Evolutionary conservation across 78 protist genomes (phyloP).

Genomic region (Paulinella micropora): DNA sequence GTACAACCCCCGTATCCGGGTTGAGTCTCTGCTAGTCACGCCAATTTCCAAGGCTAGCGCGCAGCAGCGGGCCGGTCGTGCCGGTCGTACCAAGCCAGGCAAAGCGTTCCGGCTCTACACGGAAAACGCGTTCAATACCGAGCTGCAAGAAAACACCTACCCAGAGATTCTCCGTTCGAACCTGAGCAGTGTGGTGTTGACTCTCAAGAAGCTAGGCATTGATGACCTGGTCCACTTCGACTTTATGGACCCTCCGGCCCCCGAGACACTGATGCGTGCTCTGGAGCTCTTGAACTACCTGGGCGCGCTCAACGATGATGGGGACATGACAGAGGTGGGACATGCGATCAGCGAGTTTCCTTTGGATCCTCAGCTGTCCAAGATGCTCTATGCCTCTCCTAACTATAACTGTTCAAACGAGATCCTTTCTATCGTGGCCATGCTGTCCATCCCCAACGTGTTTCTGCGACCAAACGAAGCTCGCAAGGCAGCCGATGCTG

Average conservation of each 20-base stretch:
- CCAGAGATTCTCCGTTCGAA: constrained; percentile 92
- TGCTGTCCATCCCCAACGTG: constrained; percentile 58
- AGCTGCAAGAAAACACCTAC: constrained; percentile 69
- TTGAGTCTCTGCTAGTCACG: constrained; percentile 84
- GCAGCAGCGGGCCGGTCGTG: constrained; percentile 98
- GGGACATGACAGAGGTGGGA: constrained; percentile 64
- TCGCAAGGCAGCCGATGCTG: constrained; percentile 57
- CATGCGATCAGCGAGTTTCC: constrained; percentile 86
- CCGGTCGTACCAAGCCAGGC: constrained; percentile 97
- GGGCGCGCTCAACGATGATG: constrained; percentile 92
- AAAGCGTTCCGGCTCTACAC: constrained; percentile 65
- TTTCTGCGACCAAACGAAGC: constrained; percentile 81
- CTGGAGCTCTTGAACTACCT: constrained; percentile 81
- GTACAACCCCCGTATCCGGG: constrained; percentile 93
- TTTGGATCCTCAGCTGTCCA: constrained; percentile 91
- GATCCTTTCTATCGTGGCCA: constrained; percentile 68
- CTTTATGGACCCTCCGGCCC: constrained; percentile 71
- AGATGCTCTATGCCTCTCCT: constrained; percentile 52
- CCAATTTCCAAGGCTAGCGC: constrained; percentile 94
- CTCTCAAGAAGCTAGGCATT: constrained; percentile 77
- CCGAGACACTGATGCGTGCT: constrained; percentile 84
- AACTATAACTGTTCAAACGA: constrained; percentile 71
- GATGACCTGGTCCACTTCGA: constrained; percentile 90
- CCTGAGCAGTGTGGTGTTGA: constrained; percentile 59
- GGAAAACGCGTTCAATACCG: constrained; percentile 39